Conservation (phyloP, 805 yeast species). For the Ogataea philodendri region DNA sequence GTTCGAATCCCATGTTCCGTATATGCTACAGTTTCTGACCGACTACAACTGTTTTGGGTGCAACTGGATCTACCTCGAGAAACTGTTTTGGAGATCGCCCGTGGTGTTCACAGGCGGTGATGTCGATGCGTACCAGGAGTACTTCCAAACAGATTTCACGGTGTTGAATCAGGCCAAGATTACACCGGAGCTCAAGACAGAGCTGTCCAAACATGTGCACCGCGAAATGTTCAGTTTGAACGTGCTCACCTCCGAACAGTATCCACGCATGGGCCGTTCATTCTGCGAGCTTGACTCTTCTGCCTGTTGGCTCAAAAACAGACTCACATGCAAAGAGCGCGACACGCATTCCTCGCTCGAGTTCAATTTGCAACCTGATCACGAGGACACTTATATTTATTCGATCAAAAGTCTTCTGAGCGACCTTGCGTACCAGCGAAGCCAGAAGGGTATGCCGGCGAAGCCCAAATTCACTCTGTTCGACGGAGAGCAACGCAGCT, state of each 20-base stretch:
- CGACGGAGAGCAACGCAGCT: slow-evolving; percentile 28
- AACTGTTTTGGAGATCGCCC: slow-evolving; percentile 58
- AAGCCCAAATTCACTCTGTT: slow-evolving; percentile 31
- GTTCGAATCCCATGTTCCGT: slow-evolving; percentile 82
- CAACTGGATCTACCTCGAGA: slow-evolving; percentile 59
- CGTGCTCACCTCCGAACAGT: slow-evolving; percentile 32
- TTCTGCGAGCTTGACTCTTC: slow-evolving; percentile 70
- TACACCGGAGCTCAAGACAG: slow-evolving; percentile 34
- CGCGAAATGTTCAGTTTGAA: slow-evolving; percentile 16
- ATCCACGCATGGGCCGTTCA: slow-evolving; percentile 58
- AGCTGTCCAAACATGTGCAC: slow-evolving; percentile 28
- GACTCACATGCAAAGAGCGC: slow-evolving; percentile 42
- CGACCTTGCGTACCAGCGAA: slow-evolving; percentile 55
- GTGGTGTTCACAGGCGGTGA: slow-evolving; percentile 25
- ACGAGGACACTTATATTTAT: slow-evolving; percentile 31
- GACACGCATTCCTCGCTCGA: slow-evolving; percentile 46
- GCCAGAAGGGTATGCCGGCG: slow-evolving; percentile 35
- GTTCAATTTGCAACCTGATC: slow-evolving; percentile 1
- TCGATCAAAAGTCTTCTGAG: slow-evolving; percentile 57
- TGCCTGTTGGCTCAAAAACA: slow-evolving; percentile 60
- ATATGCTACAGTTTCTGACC: slow-evolving; percentile 67
- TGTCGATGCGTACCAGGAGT: slow-evolving; percentile 17
- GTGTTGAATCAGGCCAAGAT: slow-evolving; percentile 27
- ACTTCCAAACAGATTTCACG: slow-evolving; percentile 26
- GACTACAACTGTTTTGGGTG: slow-evolving; percentile 88